Conservation (phyloP, 108 stramenopile species). For the Nitzschia sp. region DNA sequence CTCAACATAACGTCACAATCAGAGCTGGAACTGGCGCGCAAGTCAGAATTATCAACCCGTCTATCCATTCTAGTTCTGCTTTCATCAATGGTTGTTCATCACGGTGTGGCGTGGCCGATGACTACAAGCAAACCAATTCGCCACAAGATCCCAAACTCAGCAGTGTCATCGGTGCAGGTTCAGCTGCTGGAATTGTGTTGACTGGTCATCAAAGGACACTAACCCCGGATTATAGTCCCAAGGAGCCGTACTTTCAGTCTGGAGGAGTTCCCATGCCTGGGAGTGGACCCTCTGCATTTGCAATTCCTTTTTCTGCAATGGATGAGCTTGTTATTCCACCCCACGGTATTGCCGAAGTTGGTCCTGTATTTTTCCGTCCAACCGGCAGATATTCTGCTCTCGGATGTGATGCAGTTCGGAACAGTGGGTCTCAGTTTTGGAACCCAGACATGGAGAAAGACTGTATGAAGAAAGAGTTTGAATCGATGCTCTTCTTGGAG, state of each 20-base stretch:
- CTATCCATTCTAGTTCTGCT: constrained; percentile 57
- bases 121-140: constrained; percentile 6
- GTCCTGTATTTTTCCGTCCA: constrained; percentile 79
- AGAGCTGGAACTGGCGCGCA: constrained; percentile 61
- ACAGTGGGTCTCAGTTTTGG: constrained; percentile 21
- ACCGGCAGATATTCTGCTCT: constrained; percentile 43
- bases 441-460: constrained; percentile 8
- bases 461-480: constrained; percentile 43
- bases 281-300: constrained; percentile 60
- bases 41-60: constrained; percentile 63
- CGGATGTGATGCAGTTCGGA: constrained; percentile 31
- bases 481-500: constrained; percentile 62
- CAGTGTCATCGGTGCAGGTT: constrained; percentile 72
- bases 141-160: constrained; percentile 1
- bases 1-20: constrained; percentile 74
- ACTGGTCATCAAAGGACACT: constrained; percentile 36
- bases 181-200: constrained; percentile 52
- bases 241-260: constrained; percentile 32
- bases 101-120: constrained; percentile 58
- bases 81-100: constrained; percentile 69
- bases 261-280: constrained; percentile 28
- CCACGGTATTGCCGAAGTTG: constrained; percentile 63
- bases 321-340: constrained; percentile 76
- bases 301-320: constrained; percentile 53
- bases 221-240: constrained; percentile 4